Evolutionary conservation across 257 asterid species (phyloP).

Genomic region (Mitragyna speciosa): DNA sequence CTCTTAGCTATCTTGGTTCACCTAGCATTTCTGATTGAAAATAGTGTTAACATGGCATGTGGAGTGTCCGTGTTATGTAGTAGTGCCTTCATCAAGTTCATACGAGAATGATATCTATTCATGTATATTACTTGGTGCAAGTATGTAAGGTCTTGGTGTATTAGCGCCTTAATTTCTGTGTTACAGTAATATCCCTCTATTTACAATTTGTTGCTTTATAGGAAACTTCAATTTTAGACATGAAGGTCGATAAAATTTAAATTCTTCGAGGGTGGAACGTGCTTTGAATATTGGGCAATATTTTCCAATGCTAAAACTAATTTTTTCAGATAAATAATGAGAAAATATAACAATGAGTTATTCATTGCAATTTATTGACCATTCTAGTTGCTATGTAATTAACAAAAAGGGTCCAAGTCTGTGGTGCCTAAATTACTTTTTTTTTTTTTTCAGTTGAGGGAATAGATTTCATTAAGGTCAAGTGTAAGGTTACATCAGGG

Average conservation of each 20-base stretch:
- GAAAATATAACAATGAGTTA: too few species aligned
- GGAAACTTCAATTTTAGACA: background rate
- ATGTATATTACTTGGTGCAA: background rate
- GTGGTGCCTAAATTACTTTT: too few species aligned
- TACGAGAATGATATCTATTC: background rate
- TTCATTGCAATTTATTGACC: too few species aligned
- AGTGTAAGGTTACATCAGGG: too few species aligned
- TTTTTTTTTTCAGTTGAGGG: too few species aligned
- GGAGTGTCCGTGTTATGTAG: background rate
- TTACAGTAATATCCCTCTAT: background rate
- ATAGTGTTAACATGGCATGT: background rate
- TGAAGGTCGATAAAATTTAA: too few species aligned
- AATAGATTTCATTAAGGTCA: too few species aligned
- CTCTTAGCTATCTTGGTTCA: constrained; percentile 1
- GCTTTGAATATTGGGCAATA: background rate
- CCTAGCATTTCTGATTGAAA: background rate
- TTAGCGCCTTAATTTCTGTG: background rate
- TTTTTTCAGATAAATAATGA: background rate
- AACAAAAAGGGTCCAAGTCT: too few species aligned
- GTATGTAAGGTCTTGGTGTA: background rate
- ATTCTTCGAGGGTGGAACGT: background rate
- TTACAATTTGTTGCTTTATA: background rate
- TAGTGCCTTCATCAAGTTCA: background rate
- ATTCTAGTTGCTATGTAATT: too few species aligned
- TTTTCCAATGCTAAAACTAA: too few species aligned